Evolutionary conservation across 73 alveolate genomes (phyloP).

Genomic region (Paramecium octaurelia): DNA sequence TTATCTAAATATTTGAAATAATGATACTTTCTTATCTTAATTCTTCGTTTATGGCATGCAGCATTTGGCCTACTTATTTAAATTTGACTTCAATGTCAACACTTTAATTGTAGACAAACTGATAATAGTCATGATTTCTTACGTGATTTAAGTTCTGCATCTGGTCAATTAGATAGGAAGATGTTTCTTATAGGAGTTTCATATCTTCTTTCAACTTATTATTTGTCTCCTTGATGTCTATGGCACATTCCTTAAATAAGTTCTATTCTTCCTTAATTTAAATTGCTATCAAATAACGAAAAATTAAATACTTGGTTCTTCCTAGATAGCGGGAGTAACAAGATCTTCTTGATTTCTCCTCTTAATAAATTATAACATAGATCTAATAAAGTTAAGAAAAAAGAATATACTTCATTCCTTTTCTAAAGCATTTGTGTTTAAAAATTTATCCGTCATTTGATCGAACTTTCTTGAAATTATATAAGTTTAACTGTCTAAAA

Average conservation of each 20-base stretch:
- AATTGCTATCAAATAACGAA: neutral
- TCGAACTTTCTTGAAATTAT: constrained; percentile 26
- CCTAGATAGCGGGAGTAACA: constrained; percentile 3
- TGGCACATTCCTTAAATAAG: constrained; percentile 35
- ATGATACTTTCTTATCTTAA: constrained; percentile 29
- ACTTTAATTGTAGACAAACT: constrained; percentile 46
- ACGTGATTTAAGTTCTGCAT: constrained; percentile 30
- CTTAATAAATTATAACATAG: constrained; percentile 13
- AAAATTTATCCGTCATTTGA: constrained; percentile 37
- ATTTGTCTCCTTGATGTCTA: constrained; percentile 35
- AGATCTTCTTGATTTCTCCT: constrained; percentile 38
- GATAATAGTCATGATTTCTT: neutral
- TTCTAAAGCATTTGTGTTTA: constrained; percentile 36
- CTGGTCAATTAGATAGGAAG: constrained; percentile 1
- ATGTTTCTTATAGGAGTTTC: constrained; percentile 34
- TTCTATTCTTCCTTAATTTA: constrained; percentile 45
- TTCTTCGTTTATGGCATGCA: constrained; percentile 41
- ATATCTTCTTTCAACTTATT: constrained; percentile 33
- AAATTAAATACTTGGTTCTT: constrained; percentile 23
- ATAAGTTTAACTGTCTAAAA: constrained; percentile 25
- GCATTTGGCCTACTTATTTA: constrained; percentile 37
- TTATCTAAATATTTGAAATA: neutral
- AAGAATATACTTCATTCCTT: constrained; percentile 32
- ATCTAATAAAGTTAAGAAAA: neutral
- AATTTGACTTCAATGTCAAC: constrained; percentile 45